Evolutionary conservation across 768 basidiomycete genomes (phyloP).

Genomic region (Coprinellus aureogranulatus): DNA sequence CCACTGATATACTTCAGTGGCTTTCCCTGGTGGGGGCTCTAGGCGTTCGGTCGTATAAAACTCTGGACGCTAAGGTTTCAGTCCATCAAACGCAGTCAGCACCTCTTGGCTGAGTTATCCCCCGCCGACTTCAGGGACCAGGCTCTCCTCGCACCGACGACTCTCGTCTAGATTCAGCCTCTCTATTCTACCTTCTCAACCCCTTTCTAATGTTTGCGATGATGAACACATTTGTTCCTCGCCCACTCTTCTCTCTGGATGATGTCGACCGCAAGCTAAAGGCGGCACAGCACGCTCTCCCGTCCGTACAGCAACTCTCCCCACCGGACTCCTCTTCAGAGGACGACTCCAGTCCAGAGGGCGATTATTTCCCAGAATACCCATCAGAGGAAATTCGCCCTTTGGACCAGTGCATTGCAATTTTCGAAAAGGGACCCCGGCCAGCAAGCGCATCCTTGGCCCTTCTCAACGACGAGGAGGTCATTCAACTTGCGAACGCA

Average conservation of each 20-base stretch:
- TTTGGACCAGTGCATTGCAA: slow-evolving; percentile 73
- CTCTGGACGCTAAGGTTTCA: background rate
- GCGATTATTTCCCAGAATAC: background rate
- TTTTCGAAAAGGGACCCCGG: slow-evolving; percentile 73
- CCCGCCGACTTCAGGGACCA: background rate
- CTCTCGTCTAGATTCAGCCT: background rate
- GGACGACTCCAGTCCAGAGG: slow-evolving; percentile 4
- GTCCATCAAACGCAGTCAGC: background rate
- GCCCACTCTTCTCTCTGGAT: slow-evolving; percentile 32
- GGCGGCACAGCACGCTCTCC: slow-evolving; percentile 12
- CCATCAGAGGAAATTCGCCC: slow-evolving; percentile 41
- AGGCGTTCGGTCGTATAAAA: background rate
- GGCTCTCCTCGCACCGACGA: background rate
- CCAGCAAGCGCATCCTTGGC: slow-evolving; percentile 55
- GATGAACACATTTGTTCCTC: slow-evolving; percentile 5
- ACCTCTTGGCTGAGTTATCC: background rate
- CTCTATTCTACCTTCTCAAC: background rate
- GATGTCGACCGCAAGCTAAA: slow-evolving; percentile 53
- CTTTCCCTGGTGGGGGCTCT: background rate
- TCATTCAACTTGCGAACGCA: slow-evolving; percentile 82
- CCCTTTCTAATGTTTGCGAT: no score
- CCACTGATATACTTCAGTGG: background rate
- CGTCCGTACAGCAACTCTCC: slow-evolving; percentile 6
- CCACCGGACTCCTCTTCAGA: slow-evolving; percentile 5
- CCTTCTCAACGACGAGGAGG: slow-evolving; percentile 85